These are phyloP conservation scores for Aspergillus panamensis DNA, from an alignment of 495 filamentous ascomycete species.

Conservation along the genomic window DNA sequence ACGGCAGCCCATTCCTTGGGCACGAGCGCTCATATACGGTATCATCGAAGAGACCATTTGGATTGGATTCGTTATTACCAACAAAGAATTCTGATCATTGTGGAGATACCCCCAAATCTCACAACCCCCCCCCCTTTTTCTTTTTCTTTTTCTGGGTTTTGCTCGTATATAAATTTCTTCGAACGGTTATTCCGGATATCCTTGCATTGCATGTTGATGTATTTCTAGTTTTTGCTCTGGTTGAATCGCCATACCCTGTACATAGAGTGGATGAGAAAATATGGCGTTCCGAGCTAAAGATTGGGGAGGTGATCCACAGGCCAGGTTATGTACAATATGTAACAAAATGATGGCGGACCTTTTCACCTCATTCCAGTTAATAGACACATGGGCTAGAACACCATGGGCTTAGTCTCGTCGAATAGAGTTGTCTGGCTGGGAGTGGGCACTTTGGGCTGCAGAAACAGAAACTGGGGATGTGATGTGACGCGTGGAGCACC, in stretches of 20 bases:
- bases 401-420: not conserved
- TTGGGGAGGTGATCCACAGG: not conserved
- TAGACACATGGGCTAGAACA: not conserved
- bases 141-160: not conserved
- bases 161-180: slow-evolving; percentile 2
- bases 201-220: slow-evolving; percentile 13
- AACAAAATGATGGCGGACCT: not conserved
- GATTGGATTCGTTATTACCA: no score
- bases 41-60: no score
- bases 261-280: slow-evolving; percentile 15
- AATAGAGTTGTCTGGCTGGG: slow-evolving; percentile 1
- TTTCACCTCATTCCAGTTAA: not conserved
- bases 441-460: not conserved
- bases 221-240: not conserved
- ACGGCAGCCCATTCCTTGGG: no score
- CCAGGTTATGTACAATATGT: not conserved
- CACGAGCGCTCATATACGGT: no score
- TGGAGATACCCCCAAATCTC: not conserved
- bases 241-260: slow-evolving; percentile 16
- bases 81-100: not conserved
- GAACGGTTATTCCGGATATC: slow-evolving; percentile 18
- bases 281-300: slow-evolving; percentile 2
- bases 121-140: not conserved
- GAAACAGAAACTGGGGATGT: not conserved
- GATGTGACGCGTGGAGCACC: slow-evolving; percentile 6